Conservation (phyloP, 108 stramenopile genomes). For the Skeletonema menzelii region DNA sequence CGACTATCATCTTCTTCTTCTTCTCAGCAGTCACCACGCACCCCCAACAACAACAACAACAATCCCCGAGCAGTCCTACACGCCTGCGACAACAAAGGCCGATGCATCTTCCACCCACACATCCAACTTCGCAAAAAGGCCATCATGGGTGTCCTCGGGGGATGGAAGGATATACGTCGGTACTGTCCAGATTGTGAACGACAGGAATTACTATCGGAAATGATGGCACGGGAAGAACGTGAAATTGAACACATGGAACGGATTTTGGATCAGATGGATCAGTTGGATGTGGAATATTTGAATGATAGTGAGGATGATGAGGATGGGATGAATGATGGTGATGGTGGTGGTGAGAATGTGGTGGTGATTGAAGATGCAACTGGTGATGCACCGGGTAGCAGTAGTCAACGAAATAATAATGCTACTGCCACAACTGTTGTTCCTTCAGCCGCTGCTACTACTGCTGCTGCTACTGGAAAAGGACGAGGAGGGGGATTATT, state of each 20-base stretch:
- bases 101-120: conserved; percentile 41
- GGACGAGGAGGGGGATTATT: background rate
- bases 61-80: background rate
- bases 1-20: background rate
- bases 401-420: background rate
- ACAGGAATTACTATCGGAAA: conserved; percentile 26
- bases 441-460: too few species aligned
- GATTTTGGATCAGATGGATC: background rate
- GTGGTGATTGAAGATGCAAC: background rate
- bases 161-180: conserved; percentile 39
- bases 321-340: background rate
- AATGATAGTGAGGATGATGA: background rate
- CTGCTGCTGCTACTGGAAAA: background rate
- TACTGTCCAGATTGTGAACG: conserved; percentile 44
- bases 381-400: too few species aligned
- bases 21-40: background rate
- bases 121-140: conserved; percentile 44
- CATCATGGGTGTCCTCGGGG: conserved; percentile 27
- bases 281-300: background rate
- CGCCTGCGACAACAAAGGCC: conserved; percentile 34
- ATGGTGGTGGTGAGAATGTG: background rate
- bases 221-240: background rate
- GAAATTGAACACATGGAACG: background rate
- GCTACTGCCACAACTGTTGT: background rate
- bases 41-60: background rate